Evolutionary conservation across 2,329 filamentous ascomycete species (phyloP), one percentile per base, ranked within the genome.

Genomic region (Claviceps pazoutovae): DNA sequence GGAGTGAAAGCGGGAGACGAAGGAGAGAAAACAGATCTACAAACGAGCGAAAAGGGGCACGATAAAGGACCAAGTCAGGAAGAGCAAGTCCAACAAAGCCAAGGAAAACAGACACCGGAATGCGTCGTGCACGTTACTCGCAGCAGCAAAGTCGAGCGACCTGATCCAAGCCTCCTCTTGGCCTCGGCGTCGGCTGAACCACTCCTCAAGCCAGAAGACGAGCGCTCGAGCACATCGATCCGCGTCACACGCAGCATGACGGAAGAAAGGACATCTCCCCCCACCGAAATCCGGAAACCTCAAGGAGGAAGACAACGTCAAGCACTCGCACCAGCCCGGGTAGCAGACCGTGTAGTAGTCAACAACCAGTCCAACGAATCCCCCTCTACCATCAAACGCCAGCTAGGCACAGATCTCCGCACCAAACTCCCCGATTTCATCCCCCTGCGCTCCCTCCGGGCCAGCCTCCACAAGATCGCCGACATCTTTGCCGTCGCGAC

Each of bases 401-500:
- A 74, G 48, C 66, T 81, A 13, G 60, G 66, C 38, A 72, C 68
- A 53, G 67, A 67, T 47, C 66, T 79, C 1, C 71, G 71, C 11
- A 68, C 67, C n/a, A 69, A 70, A 13, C 64, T 82, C 42, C 71
- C 73, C 2, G 77, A 80, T 53, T 79, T 70, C 56, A 67, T 75
- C 42, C 58, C 73, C 1, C 70, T 84, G 16, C 75, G 75, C 56
- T 63, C 67, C 5, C 65, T 84, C 36, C 73, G 74, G n/a, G 68
- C 66, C 42, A 69, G 74, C 51, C 65, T 76, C 45, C 68, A 70
- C 49, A 71, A 73, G 56, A 71, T 68, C 23, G 61, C 77, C 2
- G 76, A 82, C 59, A 66, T 81, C 5, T 63, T 82, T 8, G 80
- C 71, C 16, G 68, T 84, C 6, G 78, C 71, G 4, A 75, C 76